Percentiles rank a stretch among this genome's conserved stretches.
phyloP scores from a whole-genome alignment of 1,284 basidiomycete species.

The Melampsora larici-populina region DNA sequence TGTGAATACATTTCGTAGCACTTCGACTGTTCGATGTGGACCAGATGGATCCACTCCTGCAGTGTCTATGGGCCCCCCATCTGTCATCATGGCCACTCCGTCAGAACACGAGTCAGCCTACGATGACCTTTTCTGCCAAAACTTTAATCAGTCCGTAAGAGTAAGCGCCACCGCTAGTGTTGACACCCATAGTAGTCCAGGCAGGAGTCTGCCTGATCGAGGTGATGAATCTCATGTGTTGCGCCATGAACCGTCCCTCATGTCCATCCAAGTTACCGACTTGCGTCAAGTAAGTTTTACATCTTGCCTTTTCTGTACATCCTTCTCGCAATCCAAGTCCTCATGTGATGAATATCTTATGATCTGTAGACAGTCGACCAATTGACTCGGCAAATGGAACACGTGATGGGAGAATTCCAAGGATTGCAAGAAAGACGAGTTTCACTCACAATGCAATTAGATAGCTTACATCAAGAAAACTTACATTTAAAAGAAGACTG shows the following conservation, averaged over 20 bases:
- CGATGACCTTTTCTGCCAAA: conserved; percentile 16
- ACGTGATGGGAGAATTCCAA: neutral
- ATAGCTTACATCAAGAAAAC: neutral
- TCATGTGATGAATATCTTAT: neutral
- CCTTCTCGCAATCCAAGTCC: too few species aligned
- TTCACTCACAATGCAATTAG: neutral
- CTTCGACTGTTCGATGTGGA: neutral
- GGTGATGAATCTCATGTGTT: too few species aligned
- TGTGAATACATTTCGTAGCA: neutral
- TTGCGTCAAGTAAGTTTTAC: too few species aligned
- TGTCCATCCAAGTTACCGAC: too few species aligned
- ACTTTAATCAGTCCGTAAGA: too few species aligned
- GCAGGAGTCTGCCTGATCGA: too few species aligned
- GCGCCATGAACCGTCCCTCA: too few species aligned
- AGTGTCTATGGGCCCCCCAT: too few species aligned
- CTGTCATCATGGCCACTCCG: conserved; percentile 21
- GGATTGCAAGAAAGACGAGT: neutral
- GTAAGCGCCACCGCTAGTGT: neutral
- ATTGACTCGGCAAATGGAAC: conserved; percentile 4
- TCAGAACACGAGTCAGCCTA: conserved; percentile 39
- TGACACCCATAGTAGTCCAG: neutral
- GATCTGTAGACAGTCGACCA: conserved; percentile 17
- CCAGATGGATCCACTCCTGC: too few species aligned
- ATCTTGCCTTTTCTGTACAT: too few species aligned
- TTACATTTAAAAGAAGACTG: conserved; percentile 12